Conservation (phyloP, 2,329 filamentous ascomycete genomes). For the Sclerotinia borealis region DNA sequence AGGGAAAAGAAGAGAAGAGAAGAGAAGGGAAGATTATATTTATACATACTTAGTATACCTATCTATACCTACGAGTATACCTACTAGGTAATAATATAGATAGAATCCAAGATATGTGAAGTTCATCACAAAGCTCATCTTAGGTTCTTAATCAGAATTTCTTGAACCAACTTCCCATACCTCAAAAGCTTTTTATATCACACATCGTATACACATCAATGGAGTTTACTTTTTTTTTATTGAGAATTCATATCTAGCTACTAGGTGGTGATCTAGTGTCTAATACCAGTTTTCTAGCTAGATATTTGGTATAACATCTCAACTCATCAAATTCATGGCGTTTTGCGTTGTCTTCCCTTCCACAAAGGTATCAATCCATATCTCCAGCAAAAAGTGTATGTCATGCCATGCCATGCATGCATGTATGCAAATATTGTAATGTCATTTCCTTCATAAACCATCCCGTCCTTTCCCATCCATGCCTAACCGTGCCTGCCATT, state of each 20-base stretch:
- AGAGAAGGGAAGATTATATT: too few relatives aligned
- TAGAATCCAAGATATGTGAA: too few relatives aligned
- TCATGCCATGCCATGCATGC: background rate
- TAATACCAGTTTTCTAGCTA: background rate
- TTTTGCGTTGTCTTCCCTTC: background rate
- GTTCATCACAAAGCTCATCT: too few relatives aligned
- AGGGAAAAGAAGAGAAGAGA: too few relatives aligned
- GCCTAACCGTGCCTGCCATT: constrained; percentile 4
- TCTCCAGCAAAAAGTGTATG: background rate
- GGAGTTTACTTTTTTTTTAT: background rate
- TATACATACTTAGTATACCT: too few relatives aligned
- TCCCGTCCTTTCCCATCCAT: background rate
- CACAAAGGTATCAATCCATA: background rate
- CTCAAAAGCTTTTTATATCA: too few relatives aligned
- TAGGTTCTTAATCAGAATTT: too few relatives aligned
- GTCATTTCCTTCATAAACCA: constrained; percentile 4
- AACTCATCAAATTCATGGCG: background rate
- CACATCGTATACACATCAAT: background rate
- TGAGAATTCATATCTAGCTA: background rate
- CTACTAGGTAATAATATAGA: too few relatives aligned
- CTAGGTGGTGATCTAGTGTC: background rate
- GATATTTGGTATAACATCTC: background rate
- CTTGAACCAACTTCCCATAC: too few relatives aligned
- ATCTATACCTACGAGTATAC: too few relatives aligned
- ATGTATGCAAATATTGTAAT: background rate